Evolutionary conservation across 768 basidiomycete species (phyloP), one percentile per base, ranked within the genome.

Genomic region (Pleurotus platypus): DNA sequence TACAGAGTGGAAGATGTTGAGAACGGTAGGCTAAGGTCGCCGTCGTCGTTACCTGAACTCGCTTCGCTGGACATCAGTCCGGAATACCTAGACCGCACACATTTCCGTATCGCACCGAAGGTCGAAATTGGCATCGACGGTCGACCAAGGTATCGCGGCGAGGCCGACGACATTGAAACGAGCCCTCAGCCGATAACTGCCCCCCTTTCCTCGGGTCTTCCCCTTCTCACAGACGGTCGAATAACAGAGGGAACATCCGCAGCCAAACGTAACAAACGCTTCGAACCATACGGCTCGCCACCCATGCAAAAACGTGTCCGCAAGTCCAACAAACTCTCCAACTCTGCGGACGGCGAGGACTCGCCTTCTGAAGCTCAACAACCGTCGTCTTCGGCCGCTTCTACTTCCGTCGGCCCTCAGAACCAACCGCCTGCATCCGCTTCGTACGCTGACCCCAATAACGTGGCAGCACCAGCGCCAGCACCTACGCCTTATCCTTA

Each of bases 1-100:
- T 98, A 97, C 77, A 88, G 87, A 63, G 81, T 95, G 54, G 88
- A 92, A 60, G 96, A 98, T 68, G 93, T 97, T 26, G 83, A 91
- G 57, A 84, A 85, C 47, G 95, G 94, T 12, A 87, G 92, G 27
- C 83, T 98, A 11, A 87, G 93, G 37, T 81, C 90, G 0, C 95
- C 96, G 0, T 95, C 92, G 0, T 88, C 91, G 2, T 77, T 95
- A 0, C 90, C 92, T 0, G 94, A 98, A 69, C 80, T 98, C 18
- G 87, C 87, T 0, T 82, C 89, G 0, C 79, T 98, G 26, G 89
- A 91, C 60, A 95, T 98, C 67, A 87, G 85, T 60, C 85, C 89
- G 4, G 87, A 91, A 62, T 94, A 94, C 63, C 82, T 98, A 54
- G 87, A 93, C 66, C 91, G 90, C 65, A 90, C 89, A 0, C 90